phyloP scores from a whole-genome alignment of 2,329 filamentous ascomycete species.

The Phyllosticta citriasiana region DNA sequence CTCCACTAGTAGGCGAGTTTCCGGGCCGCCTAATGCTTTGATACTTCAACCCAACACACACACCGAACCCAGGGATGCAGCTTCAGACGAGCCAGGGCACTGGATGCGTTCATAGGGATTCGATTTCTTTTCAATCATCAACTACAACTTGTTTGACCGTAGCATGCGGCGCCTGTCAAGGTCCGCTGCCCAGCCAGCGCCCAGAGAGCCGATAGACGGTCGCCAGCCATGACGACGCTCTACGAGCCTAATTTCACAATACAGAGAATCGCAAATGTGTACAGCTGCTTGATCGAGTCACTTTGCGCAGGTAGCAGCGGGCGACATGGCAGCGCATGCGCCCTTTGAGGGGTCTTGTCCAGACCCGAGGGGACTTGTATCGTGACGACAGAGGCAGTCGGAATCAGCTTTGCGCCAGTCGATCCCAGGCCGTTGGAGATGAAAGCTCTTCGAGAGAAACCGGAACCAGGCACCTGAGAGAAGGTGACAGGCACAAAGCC shows the following conservation, averaged over 20 bases:
- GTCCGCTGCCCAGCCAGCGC: neutral
- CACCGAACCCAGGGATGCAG: conserved; percentile 4
- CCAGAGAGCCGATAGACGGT: neutral
- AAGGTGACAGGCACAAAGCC: neutral
- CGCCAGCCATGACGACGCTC: neutral
- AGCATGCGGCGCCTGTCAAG: neutral
- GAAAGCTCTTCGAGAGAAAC: neutral
- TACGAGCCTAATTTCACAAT: neutral
- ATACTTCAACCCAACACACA: conserved; percentile 10
- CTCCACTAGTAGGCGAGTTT: conserved; percentile 8
- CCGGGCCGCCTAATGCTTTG: conserved; percentile 7
- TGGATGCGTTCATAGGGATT: conserved; percentile 2
- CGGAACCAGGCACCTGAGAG: neutral
- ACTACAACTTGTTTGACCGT: neutral
- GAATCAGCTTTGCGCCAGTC: neutral
- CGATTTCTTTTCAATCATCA: conserved; percentile 4
- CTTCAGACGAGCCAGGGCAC: conserved; percentile 3
- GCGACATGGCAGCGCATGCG: neutral
- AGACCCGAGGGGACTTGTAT: neutral
- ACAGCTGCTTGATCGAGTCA: neutral
- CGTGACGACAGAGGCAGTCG: neutral
- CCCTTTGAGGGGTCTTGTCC: neutral
- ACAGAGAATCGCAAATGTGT: neutral
- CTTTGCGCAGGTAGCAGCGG: neutral
- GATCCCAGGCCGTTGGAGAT: neutral